Conservation (phyloP, 768 basidiomycete genomes). For the Mycena vitilis region DNA sequence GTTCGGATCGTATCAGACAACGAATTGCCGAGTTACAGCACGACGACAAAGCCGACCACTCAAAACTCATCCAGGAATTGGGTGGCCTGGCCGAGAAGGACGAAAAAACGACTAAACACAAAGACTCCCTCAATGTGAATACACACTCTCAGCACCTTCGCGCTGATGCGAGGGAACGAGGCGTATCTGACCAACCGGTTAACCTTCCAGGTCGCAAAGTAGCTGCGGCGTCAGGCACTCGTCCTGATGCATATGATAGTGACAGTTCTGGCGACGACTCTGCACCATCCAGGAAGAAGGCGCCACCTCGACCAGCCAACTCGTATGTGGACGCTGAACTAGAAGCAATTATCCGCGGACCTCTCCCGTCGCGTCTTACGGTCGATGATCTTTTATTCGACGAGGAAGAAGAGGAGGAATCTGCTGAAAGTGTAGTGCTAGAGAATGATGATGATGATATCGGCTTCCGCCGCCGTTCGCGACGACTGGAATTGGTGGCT, state of each 20-base stretch:
- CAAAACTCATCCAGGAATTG: conserved; percentile 55
- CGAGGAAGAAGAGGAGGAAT: conserved; percentile 24
- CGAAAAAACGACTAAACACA: conserved; percentile 39
- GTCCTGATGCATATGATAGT: conserved; percentile 9
- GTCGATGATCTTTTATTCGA: conserved; percentile 40
- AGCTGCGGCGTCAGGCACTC: conserved; percentile 8
- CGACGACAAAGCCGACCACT: conserved; percentile 40
- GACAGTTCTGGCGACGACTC: conserved; percentile 26
- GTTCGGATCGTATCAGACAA: conserved; percentile 54
- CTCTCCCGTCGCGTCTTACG: conserved; percentile 43
- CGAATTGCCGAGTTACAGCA: conserved; percentile 59
- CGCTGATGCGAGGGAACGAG: conserved; percentile 12
- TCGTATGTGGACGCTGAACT: conserved; percentile 38
- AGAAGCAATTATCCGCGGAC: conserved; percentile 58
- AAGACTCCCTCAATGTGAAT: conserved; percentile 28
- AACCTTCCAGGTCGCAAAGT: conserved; percentile 13
- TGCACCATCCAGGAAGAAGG: conserved; percentile 20
- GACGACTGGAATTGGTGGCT: conserved; percentile 44
- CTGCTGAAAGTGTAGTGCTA: conserved; percentile 27
- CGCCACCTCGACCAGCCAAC: neutral
- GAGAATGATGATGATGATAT: conserved; percentile 33
- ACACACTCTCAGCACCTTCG: conserved; percentile 15
- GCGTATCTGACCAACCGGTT: conserved; percentile 26
- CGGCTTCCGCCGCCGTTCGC: conserved; percentile 42
- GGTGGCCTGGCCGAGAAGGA: conserved; percentile 47